Conservation (phyloP, 169 alveolate species). For the Pseudocohnilembus persalinus region DNA sequence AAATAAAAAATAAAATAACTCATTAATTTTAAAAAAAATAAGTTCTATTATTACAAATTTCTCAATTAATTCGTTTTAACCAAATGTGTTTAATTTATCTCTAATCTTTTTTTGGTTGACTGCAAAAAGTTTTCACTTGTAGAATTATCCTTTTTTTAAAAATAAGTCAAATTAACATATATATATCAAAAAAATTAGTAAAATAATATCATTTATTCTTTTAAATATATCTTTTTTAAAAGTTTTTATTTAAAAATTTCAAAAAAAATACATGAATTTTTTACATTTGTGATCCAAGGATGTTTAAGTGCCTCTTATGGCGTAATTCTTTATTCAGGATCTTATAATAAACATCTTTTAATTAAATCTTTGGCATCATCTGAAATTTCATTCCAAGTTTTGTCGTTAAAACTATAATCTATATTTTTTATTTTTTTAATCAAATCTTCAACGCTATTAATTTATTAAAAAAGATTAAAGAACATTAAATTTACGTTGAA, state of each 20-base stretch:
- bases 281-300: constrained; percentile 68
- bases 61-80: not conserved
- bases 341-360: constrained; percentile 29
- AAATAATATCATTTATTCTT: too few relatives aligned
- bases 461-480: not conserved
- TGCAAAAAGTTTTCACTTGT: not conserved
- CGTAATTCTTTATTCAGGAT: constrained; percentile 50
- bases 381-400: constrained; percentile 27
- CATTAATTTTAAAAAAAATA: too few relatives aligned
- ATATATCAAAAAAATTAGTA: not conserved
- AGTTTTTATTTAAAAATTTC: too few relatives aligned
- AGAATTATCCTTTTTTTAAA: not conserved
- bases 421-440: constrained; percentile 13
- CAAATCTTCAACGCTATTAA: constrained; percentile 11
- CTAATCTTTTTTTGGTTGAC: not conserved
- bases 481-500: not conserved
- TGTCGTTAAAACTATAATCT: constrained; percentile 13
- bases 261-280: too few relatives aligned
- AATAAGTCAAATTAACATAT: not conserved
- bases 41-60: too few relatives aligned
- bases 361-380: constrained; percentile 46
- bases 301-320: constrained; percentile 77
- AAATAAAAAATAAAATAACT: too few relatives aligned
- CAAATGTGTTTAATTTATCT: not conserved
- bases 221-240: too few relatives aligned